Percentiles rank a stretch among this genome's conserved stretches.
These are phyloP conservation scores for Aleurites moluccanus DNA, from an alignment of 441 rosid species.

Conservation along the genomic window DNA sequence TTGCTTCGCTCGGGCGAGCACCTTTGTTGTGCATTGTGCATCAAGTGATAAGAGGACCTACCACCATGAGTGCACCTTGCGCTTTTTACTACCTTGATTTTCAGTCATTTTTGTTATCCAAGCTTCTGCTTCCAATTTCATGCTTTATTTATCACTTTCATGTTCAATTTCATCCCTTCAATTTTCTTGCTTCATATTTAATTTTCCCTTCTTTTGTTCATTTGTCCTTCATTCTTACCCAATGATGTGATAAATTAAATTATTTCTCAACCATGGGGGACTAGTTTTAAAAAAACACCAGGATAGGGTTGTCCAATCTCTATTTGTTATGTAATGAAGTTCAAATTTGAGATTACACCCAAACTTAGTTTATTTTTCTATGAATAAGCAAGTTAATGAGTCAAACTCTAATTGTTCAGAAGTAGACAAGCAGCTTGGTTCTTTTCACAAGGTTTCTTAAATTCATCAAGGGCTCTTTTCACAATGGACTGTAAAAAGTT, in stretches of 20 bases:
- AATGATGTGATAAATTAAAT: too few relatives aligned
- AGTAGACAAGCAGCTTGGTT: conserved; percentile 6
- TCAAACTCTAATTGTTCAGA: not conserved
- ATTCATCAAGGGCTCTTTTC: not conserved
- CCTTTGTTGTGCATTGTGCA: too few relatives aligned
- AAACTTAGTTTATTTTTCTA: not conserved
- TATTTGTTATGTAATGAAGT: not conserved
- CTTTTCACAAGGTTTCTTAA: not conserved
- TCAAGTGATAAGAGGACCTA: too few relatives aligned
- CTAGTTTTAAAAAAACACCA: too few relatives aligned
- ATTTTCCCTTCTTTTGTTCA: not conserved
- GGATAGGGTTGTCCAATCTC: not conserved
- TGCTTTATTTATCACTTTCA: not conserved
- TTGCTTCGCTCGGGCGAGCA: too few relatives aligned
- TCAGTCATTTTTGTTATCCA: not conserved
- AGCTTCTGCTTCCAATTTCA: not conserved
- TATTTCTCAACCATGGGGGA: too few relatives aligned
- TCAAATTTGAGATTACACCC: not conserved
- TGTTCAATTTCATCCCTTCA: not conserved
- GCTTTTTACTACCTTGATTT: too few relatives aligned
- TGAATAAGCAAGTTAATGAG: not conserved
- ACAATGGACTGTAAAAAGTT: not conserved
- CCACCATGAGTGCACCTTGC: too few relatives aligned
- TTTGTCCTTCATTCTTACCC: too few relatives aligned
- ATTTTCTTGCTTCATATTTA: not conserved